Percentiles rank a stretch among this genome's conserved stretches.
Evolutionary conservation across 2,329 filamentous ascomycete species (phyloP).

Genomic region (Penicillium digitatum): DNA sequence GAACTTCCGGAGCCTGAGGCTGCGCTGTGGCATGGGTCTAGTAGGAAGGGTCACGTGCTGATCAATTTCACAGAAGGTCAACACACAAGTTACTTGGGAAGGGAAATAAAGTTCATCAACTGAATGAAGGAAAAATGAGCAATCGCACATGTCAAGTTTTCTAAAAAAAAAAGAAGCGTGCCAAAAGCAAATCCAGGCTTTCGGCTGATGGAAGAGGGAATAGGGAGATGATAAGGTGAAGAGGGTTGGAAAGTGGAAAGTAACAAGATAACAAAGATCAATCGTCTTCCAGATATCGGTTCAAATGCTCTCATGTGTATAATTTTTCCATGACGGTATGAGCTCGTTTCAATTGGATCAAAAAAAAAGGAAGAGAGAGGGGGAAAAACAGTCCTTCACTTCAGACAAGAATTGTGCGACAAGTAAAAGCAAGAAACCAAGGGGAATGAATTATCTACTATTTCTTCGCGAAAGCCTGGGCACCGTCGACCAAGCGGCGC

Average conservation of each 20-base stretch:
- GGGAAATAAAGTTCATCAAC: background rate
- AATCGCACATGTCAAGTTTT: slow-evolving; percentile 15
- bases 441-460: slow-evolving; percentile 28
- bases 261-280: slow-evolving; percentile 29
- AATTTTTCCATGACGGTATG: slow-evolving; percentile 20
- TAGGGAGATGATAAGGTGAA: slow-evolving; percentile 10
- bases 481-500: slow-evolving; percentile 59
- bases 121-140: slow-evolving; percentile 11
- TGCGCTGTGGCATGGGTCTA: background rate
- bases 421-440: slow-evolving; percentile 7
- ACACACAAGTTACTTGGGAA: background rate
- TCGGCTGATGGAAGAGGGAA: slow-evolving; percentile 6
- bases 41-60: background rate
- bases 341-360: slow-evolving; percentile 24
- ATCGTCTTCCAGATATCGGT: slow-evolving; percentile 34
- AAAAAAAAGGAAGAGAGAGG: slow-evolving; percentile 13
- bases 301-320: slow-evolving; percentile 28
- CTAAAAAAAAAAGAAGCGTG: slow-evolving; percentile 25
- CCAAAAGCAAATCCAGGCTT: slow-evolving; percentile 19
- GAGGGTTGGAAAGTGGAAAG: slow-evolving; percentile 17
- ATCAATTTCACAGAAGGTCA: background rate
- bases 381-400: slow-evolving; percentile 4
- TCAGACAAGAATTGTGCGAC: slow-evolving; percentile 1
- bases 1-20: background rate
- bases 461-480: slow-evolving; percentile 54